Evolutionary conservation across 2,329 filamentous ascomycete species (phyloP).

Genomic region (Lasiodiplodia sp.): DNA sequence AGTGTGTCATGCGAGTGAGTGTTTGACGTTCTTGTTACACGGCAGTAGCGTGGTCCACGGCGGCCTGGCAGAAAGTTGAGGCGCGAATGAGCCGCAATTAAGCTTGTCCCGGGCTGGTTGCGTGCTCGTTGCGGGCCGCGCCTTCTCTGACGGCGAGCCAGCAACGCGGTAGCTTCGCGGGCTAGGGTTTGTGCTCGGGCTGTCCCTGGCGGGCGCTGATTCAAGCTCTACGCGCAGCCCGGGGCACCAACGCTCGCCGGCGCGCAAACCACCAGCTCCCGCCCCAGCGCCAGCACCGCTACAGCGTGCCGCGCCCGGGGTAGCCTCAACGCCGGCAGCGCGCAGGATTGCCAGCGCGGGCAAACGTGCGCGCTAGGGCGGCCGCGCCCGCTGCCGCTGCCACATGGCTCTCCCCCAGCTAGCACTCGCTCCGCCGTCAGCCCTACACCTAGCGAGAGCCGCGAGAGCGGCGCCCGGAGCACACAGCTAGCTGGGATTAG

Average conservation of each 20-base stretch:
- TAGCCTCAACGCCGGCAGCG: constrained; percentile 8
- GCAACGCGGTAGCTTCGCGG: constrained; percentile 11
- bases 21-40: constrained; percentile 22
- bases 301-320: neutral
- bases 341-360: constrained; percentile 14
- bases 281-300: constrained; percentile 9
- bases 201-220: constrained; percentile 13
- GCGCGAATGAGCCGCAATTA: constrained; percentile 10
- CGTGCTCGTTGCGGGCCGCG: constrained; percentile 13
- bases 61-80: constrained; percentile 5
- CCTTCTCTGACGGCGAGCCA: constrained; percentile 11
- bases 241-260: constrained; percentile 15
- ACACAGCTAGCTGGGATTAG: constrained; percentile 27
- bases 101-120: no score
- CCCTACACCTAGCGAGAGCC: constrained; percentile 25
- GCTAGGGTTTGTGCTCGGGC: constrained; percentile 10
- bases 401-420: constrained; percentile 7
- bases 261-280: constrained; percentile 6
- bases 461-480: constrained; percentile 16
- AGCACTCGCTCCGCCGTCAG: constrained; percentile 7
- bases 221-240: constrained; percentile 17
- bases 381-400: constrained; percentile 15
- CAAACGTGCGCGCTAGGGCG: constrained; percentile 17
- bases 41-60: constrained; percentile 16
- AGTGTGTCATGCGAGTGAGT: constrained; percentile 25